Evolutionary conservation across 371 early-diverging fungal species (phyloP).

Genomic region (Apophysomyces trapeziformis): DNA sequence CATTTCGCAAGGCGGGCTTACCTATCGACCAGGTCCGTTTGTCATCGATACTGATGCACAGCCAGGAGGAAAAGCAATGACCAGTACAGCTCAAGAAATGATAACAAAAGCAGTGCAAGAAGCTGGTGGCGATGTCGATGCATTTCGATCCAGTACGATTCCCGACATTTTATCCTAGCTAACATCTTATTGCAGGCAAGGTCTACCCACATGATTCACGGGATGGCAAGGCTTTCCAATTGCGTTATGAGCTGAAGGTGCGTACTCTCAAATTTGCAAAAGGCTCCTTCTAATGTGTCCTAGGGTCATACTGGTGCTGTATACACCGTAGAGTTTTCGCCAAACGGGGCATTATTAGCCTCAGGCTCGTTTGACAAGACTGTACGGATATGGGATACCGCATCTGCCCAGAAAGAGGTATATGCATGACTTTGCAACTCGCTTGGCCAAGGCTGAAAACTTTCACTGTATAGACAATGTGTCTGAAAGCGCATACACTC

Average conservation of each 20-base stretch:
- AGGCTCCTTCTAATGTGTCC: not conserved
- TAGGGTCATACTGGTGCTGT: conserved; percentile 90
- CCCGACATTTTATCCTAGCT: not conserved
- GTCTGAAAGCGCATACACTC: conserved; percentile 76
- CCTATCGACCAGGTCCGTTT: conserved; percentile 46
- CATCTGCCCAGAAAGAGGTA: conserved; percentile 73
- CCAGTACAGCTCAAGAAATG: conserved; percentile 42
- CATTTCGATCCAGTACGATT: conserved; percentile 36
- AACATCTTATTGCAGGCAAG: not conserved
- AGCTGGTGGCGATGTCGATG: conserved; percentile 47
- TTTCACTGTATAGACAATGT: conserved; percentile 32
- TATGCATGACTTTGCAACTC: not conserved
- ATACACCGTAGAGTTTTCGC: conserved; percentile 82
- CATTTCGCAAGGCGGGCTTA: conserved; percentile 49
- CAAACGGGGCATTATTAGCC: conserved; percentile 77
- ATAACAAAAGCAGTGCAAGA: conserved; percentile 54
- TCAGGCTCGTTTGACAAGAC: conserved; percentile 93
- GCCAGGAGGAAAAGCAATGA: conserved; percentile 18
- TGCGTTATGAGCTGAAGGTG: conserved; percentile 57
- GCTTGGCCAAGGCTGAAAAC: not conserved
- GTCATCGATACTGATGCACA: conserved; percentile 43
- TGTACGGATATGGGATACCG: conserved; percentile 87
- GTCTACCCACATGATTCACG: conserved; percentile 24
- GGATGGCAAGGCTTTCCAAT: conserved; percentile 56
- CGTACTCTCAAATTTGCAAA: not conserved